A percentile compares a stretch with the other conserved stretches of the same genome.
These are phyloP conservation scores for Pythium dissotocum DNA, from an alignment of 352 stramenopile genomes.

Conservation along the genomic window DNA sequence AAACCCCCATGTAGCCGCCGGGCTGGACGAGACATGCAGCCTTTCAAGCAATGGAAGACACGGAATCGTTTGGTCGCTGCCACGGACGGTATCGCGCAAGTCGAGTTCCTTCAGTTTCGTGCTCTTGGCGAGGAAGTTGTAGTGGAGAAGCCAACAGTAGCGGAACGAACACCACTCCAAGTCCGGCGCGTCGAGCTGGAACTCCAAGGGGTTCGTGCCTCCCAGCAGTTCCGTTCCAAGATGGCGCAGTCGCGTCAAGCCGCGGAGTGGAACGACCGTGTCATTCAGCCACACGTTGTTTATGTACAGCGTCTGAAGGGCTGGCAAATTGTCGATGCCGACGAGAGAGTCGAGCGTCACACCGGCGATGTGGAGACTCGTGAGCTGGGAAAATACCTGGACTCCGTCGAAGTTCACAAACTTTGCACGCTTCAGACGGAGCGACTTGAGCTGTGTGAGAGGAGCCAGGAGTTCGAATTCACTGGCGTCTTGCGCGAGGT, in stretches of 20 bases:
- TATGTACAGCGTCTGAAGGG: slow-evolving; percentile 7
- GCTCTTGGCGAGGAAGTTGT: slow-evolving; percentile 7
- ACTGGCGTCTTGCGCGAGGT: background rate
- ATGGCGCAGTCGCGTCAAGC: background rate
- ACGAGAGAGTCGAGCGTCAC: background rate
- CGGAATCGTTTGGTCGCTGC: background rate
- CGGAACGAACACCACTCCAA: slow-evolving; percentile 10
- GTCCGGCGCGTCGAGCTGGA: slow-evolving; percentile 6
- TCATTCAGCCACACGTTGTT: slow-evolving; percentile 15
- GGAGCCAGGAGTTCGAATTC: slow-evolving; percentile 7
- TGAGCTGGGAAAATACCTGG: background rate
- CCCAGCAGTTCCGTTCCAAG: slow-evolving; percentile 8
- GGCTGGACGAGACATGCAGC: slow-evolving; percentile 10
- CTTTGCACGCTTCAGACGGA: slow-evolving; percentile 7
- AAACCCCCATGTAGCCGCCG: slow-evolving; percentile 1
- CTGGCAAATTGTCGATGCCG: background rate
- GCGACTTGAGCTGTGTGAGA: slow-evolving; percentile 11
- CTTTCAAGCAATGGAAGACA: background rate
- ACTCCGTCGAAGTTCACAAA: slow-evolving; percentile 7
- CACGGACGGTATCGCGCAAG: slow-evolving; percentile 9
- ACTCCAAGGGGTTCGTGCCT: background rate
- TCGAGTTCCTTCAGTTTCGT: slow-evolving; percentile 1
- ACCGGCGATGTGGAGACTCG: slow-evolving; percentile 13
- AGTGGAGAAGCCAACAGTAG: slow-evolving; percentile 13
- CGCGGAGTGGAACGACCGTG: background rate